Evolutionary conservation across 148 eudicot species (phyloP).

Genomic region (Spergularia bocconei): DNA sequence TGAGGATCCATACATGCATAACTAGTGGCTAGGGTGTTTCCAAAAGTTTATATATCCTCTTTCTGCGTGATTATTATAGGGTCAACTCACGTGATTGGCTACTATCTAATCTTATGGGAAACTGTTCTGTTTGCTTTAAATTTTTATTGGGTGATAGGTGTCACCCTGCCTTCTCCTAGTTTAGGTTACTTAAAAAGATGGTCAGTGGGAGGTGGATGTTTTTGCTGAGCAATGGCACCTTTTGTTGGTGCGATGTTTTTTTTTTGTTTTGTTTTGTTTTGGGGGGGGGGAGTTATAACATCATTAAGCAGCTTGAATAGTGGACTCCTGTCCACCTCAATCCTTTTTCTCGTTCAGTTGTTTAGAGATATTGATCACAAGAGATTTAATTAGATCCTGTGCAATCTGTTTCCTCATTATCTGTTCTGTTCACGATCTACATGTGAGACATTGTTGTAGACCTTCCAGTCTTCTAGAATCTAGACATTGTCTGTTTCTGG

Average conservation of each 20-base stretch:
- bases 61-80: background rate
- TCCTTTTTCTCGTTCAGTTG: background rate
- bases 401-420: background rate
- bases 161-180: background rate
- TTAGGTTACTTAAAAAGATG: background rate
- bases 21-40: background rate
- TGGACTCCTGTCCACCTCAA: background rate
- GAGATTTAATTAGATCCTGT: background rate
- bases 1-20: background rate
- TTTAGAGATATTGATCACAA: background rate
- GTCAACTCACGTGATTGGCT: background rate
- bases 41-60: background rate
- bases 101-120: background rate
- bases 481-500: background rate
- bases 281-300: too few species aligned
- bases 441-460: background rate
- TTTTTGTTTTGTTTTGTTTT: background rate
- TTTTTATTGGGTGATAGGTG: background rate
- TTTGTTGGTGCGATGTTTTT: background rate
- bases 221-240: background rate
- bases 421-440: background rate
- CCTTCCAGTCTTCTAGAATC: background rate
- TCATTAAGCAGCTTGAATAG: background rate
- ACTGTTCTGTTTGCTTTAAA: background rate
- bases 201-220: background rate